Evolutionary conservation across 805 yeast species (phyloP).

Genomic region (Suhomyces xylopsoci): DNA sequence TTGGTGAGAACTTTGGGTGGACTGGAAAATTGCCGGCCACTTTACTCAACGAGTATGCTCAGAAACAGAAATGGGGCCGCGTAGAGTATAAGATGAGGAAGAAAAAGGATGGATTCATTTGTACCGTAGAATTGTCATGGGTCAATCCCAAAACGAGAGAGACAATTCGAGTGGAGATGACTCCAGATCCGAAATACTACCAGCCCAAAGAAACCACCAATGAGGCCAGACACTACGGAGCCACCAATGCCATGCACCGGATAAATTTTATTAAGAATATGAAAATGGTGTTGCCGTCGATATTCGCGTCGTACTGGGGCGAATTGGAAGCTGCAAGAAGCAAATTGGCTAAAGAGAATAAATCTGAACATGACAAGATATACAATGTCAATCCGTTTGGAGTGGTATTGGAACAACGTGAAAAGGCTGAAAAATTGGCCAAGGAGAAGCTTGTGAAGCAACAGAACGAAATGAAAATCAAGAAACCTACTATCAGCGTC

Average conservation of each 20-base stretch:
- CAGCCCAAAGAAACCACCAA: conserved; percentile 74
- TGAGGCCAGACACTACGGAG: conserved; percentile 88
- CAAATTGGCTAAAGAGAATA: conserved; percentile 43
- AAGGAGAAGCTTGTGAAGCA: conserved; percentile 46
- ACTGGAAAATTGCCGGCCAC: conserved; percentile 93
- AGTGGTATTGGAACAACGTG: conserved; percentile 57
- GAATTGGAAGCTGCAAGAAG: conserved; percentile 63
- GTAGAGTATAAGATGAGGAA: conserved; percentile 71
- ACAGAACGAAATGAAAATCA: conserved; percentile 50
- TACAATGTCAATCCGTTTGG: conserved; percentile 78
- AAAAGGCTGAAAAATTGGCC: conserved; percentile 37
- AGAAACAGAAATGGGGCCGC: conserved; percentile 84
- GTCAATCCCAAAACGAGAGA: conserved; percentile 82
- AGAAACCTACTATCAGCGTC: conserved; percentile 43
- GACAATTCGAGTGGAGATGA: conserved; percentile 52
- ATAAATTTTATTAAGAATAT: conserved; percentile 77
- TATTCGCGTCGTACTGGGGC: conserved; percentile 77
- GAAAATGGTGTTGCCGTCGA: conserved; percentile 82
- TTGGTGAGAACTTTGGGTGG: conserved; percentile 73
- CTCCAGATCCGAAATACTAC: conserved; percentile 49
- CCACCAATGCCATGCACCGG: conserved; percentile 82
- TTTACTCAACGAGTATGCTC: conserved; percentile 80
- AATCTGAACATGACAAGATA: conserved; percentile 45
- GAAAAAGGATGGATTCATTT: conserved; percentile 52
- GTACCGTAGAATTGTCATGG: conserved; percentile 63